A percentile compares a stretch with the other conserved stretches of the same genome.
phyloP scores from a whole-genome alignment of 495 filamentous ascomycete species.

The Arthonia radiata region DNA sequence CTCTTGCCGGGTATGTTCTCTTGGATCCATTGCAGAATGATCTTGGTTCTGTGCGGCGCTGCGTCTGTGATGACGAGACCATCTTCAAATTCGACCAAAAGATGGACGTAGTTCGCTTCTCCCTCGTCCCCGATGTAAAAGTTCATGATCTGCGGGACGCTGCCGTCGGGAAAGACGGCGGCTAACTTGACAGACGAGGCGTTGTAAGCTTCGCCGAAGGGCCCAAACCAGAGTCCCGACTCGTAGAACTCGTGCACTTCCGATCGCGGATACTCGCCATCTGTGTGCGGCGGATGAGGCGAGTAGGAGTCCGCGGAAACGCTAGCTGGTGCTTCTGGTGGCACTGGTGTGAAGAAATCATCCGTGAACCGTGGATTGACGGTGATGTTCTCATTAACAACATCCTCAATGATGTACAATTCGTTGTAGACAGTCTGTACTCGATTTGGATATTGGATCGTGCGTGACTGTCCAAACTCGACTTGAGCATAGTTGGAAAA shows the following conservation, averaged over 20 bases:
- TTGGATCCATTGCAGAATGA: constrained; percentile 1
- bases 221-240: constrained; percentile 1
- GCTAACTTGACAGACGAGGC: constrained; percentile 1
- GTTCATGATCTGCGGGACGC: constrained; percentile 1
- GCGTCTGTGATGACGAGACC: constrained; percentile 2
- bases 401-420: constrained; percentile 1
- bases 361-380: constrained; percentile 1
- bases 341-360: not conserved
- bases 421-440: constrained; percentile 2
- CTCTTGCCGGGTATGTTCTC: constrained; percentile 3
- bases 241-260: constrained; percentile 2
- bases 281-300: too few species aligned
- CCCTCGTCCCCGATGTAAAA: too few species aligned
- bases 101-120: constrained; percentile 1
- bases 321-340: not conserved
- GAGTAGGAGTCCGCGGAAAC: too few species aligned
- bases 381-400: not conserved
- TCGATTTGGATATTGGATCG: constrained; percentile 1
- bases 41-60: not conserved
- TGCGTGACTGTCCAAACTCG: too few species aligned
- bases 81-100: constrained; percentile 2
- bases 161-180: constrained; percentile 1
- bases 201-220: constrained; percentile 1
- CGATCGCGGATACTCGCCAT: constrained; percentile 1
- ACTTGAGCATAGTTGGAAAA: constrained; percentile 1